Base-by-base conservation (phyloP, 306 rosid species). In the Chamaecrista fasciculata region DNA sequence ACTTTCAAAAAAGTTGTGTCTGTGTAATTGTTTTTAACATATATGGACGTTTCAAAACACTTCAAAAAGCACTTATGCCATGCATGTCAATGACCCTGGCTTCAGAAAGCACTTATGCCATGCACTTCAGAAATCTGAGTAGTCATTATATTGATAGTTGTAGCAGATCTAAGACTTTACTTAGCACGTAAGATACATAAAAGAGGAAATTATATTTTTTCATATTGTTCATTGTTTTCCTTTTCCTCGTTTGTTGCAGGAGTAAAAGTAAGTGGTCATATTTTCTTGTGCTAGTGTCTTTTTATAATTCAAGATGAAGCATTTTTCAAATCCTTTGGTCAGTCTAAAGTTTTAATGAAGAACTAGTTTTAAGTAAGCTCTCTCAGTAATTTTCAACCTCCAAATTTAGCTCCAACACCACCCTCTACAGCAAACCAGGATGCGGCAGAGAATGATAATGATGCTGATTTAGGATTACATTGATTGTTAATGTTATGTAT, bases 301-400 rank as follows among this genome's bases (percentile, higher is more conserved):
- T 86, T 80, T 78, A 86, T 82, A 82, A 82, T 66, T 77, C 89
- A 86, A 82, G 97, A 85, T 65, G 95, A 90, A 80, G 95, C 84
- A 80, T 82, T 86, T 81, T 89, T 85, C 87, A 85, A 85, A 85
- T 73, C 85, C 74, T 70, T 81, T 83, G 87, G 82, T 80, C 64
- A 76, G 80, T 84, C 81, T 77, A 77, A 68, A 79, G 80, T 86
- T 88, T 79, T 82, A 85, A 76, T 81, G 90, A 88, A 83, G 96
- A 66, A 78, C 84, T n/a, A n/a, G n/a, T n/a, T n/a, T n/a, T n/a
- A n/a, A n/a, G n/a, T n/a, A n/a, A n/a, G n/a, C n/a, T n/a, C n/a
- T n/a, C n/a, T n/a, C n/a, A n/a, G n/a, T n/a, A n/a, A n/a, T n/a
- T n/a, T n/a, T n/a, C n/a, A n/a, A n/a, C n/a, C n/a, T n/a, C n/a